Percentiles rank a stretch among this genome's conserved stretches.
These are phyloP conservation scores for Hyaloraphidium curvatum DNA, from an alignment of 192 early-diverging fungal species.

Conservation along the genomic window DNA sequence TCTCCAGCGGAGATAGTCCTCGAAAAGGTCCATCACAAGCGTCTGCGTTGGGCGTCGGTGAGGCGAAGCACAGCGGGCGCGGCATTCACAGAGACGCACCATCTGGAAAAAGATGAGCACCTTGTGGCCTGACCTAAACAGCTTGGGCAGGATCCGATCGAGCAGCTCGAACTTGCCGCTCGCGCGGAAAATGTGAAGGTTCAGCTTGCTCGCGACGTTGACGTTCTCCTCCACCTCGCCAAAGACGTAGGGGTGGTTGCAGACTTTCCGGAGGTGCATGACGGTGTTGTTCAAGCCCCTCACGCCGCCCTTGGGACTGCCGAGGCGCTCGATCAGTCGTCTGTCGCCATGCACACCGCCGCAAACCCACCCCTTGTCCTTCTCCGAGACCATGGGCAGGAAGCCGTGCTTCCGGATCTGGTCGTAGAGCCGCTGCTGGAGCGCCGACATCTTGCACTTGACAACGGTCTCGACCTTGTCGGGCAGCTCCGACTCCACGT, in stretches of 20 bases:
- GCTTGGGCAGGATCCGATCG: constrained; percentile 86
- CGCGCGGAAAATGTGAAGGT: constrained; percentile 58
- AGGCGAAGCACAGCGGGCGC: not conserved
- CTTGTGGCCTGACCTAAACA: constrained; percentile 58
- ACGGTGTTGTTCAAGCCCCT: constrained; percentile 86
- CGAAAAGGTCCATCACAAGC: constrained; percentile 85
- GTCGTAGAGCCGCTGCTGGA: constrained; percentile 67
- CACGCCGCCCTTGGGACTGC: constrained; percentile 26
- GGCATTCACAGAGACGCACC: constrained; percentile 4
- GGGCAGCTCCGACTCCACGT: constrained; percentile 92
- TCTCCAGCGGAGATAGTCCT: constrained; percentile 71
- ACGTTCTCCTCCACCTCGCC: constrained; percentile 71
- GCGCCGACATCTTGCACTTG: constrained; percentile 71
- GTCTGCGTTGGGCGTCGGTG: constrained; percentile 27
- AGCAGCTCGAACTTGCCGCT: constrained; percentile 95
- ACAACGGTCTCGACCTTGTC: constrained; percentile 93
- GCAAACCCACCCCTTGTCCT: constrained; percentile 31
- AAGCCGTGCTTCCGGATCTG: constrained; percentile 63
- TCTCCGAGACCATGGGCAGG: constrained; percentile 34
- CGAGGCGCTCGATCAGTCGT: too few species aligned
- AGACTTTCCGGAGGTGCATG: constrained; percentile 97
- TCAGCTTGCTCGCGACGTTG: constrained; percentile 47
- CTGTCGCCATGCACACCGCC: too few species aligned
- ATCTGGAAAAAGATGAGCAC: constrained; percentile 50
- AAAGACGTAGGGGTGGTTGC: constrained; percentile 97